A percentile compares a stretch with the other conserved stretches of the same genome.
These are phyloP conservation scores for Microcera coccophila DNA, from an alignment of 2,329 filamentous ascomycete species.

Conservation along the genomic window DNA sequence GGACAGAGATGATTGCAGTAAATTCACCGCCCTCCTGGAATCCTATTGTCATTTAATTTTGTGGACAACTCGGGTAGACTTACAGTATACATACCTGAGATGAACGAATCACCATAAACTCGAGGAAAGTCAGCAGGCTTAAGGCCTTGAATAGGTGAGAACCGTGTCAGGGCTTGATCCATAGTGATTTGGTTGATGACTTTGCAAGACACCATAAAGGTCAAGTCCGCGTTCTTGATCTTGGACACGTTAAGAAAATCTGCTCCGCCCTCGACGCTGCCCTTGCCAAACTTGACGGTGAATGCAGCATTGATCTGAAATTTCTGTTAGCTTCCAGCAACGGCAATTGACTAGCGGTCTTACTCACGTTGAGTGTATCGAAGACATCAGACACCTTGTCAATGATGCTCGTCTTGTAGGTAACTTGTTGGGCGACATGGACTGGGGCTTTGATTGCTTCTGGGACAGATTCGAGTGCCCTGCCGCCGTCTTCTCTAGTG, in stretches of 20 bases:
- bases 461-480: too few relatives aligned
- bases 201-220: constrained; percentile 8
- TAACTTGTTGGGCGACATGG: constrained; percentile 8
- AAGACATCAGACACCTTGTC: constrained; percentile 10
- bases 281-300: constrained; percentile 5
- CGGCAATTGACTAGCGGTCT: neutral
- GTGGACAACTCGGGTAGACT: too few relatives aligned
- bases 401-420: constrained; percentile 9
- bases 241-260: constrained; percentile 9
- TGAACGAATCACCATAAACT: constrained; percentile 8
- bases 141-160: too few relatives aligned
- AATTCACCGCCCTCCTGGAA: too few relatives aligned
- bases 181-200: constrained; percentile 9
- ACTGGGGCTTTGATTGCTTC: too few relatives aligned
- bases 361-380: constrained; percentile 9
- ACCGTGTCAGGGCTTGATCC: constrained; percentile 3
- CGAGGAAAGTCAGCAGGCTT: too few relatives aligned
- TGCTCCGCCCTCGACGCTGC: constrained; percentile 4
- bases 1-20: too few relatives aligned
- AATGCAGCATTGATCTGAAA: constrained; percentile 9
- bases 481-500: neutral
- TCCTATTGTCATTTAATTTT: too few relatives aligned
- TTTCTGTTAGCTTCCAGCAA: neutral
- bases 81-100: too few relatives aligned
- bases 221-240: constrained; percentile 10